Percentiles rank a stretch among this genome's conserved stretches.
Evolutionary conservation across 2,329 filamentous ascomycete species (phyloP).

Genomic region (Aspergillus sp.): DNA sequence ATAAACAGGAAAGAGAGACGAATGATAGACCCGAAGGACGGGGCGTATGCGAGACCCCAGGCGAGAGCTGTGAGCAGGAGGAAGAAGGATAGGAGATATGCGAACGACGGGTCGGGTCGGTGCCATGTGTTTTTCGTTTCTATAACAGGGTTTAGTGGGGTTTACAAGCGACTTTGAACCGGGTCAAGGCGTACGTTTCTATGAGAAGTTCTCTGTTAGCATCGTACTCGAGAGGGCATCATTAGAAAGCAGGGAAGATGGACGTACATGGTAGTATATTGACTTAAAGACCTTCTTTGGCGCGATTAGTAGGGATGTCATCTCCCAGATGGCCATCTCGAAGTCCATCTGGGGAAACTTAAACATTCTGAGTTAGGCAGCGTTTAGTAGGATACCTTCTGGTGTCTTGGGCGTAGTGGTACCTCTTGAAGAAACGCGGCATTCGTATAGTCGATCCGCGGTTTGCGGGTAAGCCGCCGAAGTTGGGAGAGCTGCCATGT

Average conservation of each 20-base stretch:
- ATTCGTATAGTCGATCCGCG: slow-evolving; percentile 57
- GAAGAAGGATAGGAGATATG: slow-evolving; percentile 68
- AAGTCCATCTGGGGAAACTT: slow-evolving; percentile 75
- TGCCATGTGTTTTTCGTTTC: slow-evolving; percentile 72
- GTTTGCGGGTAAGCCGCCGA: slow-evolving; percentile 50
- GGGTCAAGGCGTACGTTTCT: slow-evolving; percentile 39
- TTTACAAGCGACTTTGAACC: background rate
- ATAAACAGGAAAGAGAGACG: slow-evolving; percentile 51
- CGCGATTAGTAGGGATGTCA: slow-evolving; percentile 66
- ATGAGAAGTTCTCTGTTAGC: background rate
- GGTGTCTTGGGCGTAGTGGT: background rate
- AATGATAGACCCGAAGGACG: slow-evolving; percentile 47
- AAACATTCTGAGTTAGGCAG: slow-evolving; percentile 51
- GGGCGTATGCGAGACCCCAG: slow-evolving; percentile 59
- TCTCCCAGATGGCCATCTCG: slow-evolving; percentile 72
- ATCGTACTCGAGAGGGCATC: background rate
- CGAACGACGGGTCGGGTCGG: slow-evolving; percentile 67
- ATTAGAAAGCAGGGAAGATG: background rate
- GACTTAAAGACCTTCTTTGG: slow-evolving; percentile 71
- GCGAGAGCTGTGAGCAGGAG: slow-evolving; percentile 55
- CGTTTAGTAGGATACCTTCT: background rate
- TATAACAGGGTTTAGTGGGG: slow-evolving; percentile 24
- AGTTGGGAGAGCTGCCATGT: slow-evolving; percentile 54
- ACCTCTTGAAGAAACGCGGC: slow-evolving; percentile 67
- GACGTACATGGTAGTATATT: slow-evolving; percentile 67